Base-by-base conservation (phyloP, 1,284 basidiomycete species). In the Volvariella volvacea region DNA sequence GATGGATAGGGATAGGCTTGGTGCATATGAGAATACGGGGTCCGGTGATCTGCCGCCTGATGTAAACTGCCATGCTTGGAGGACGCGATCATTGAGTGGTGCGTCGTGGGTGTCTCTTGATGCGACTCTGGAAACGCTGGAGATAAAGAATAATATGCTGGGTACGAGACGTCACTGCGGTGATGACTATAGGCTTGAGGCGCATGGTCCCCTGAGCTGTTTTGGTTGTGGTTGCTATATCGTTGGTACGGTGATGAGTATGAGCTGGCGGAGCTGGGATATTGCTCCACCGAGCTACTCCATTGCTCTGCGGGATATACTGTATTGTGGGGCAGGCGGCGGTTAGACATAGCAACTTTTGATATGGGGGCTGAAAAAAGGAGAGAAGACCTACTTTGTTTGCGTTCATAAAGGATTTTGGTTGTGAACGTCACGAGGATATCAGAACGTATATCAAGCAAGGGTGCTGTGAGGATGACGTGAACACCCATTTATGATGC, bases 341-440 rank as follows among this genome's bases (percentile, higher is more conserved):
- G 34, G n/a, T 36, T 36, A 6, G 34, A 16, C 34, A 36, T 36
- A 6, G 25, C 25, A 28, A 28, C 6, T 28, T 28, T 28, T 28
- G 25, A 28, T 12, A 12, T 28, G 25, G 25, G n/a, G 25, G 25
- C 25, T 28, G 25, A 28, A 28, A 6, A 6, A 28, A 6, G n/a
- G 34, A 36, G 30, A 36, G 14, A 36, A 15, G 34, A 15, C n/a
- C 19, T 36, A 36, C 7, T 36, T 36, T 36, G 34, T 36, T 36
- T 36, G 34, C 14, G 7, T 36, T 36, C 34, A 36, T 36, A 36
- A 36, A 36, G 14, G 34, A 16, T 20, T 20, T 8, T 6, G n/a
- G 14, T 36, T 15, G 34, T 36, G 34, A 15, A 36, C 34, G 34
- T 36, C 34, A 36, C 34, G 34, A 36, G 34, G 34, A 20, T 36